These are phyloP conservation scores for Inga leiocalycina DNA, from an alignment of 306 rosid genomes.

Conservation along the genomic window DNA sequence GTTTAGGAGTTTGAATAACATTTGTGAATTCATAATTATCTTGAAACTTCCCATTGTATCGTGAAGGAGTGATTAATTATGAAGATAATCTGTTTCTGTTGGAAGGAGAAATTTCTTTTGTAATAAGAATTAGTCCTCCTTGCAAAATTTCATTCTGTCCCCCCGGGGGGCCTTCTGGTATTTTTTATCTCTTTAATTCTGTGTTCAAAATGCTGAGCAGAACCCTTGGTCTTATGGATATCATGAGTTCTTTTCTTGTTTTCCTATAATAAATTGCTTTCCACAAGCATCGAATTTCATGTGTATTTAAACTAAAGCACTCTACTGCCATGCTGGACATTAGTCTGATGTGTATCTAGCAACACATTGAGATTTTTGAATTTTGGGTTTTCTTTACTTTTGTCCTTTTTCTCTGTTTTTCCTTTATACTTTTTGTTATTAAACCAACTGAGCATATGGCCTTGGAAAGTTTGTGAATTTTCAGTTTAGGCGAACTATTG, in stretches of 20 bases:
- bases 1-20: neutral
- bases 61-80: neutral
- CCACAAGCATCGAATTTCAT: neutral
- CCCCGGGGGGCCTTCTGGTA: neutral
- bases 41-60: constrained; percentile 6
- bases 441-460: neutral
- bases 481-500: neutral
- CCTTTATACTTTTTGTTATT: too few species aligned
- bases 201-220: neutral
- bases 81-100: neutral
- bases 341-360: neutral
- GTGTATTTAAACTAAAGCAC: neutral
- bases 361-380: neutral
- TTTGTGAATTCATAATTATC: constrained; percentile 3
- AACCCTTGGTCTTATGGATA: neutral
- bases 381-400: neutral
- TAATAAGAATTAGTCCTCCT: neutral
- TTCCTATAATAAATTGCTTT: neutral
- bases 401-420: neutral
- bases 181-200: neutral
- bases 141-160: neutral
- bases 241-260: neutral
- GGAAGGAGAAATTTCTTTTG: neutral
- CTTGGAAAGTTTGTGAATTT: neutral
- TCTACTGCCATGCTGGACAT: neutral